Evolutionary conservation across 257 asterid species (phyloP).

Genomic region (Solanum pinnatisectum): DNA sequence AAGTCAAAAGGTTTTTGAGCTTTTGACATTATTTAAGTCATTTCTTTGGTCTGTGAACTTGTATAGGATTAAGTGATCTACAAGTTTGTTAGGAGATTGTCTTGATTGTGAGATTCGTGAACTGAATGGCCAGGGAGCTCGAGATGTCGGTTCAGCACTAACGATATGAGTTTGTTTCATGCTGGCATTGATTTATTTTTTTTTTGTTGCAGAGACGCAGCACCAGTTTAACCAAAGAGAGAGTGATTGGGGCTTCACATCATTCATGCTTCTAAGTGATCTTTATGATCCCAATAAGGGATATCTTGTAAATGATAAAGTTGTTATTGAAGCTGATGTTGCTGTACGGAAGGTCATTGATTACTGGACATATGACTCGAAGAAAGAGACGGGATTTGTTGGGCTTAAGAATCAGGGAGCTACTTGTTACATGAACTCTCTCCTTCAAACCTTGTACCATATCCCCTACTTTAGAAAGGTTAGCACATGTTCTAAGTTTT

Average conservation of each 20-base stretch:
- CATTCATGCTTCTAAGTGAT: slow-evolving; percentile 93
- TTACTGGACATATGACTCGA: slow-evolving; percentile 93
- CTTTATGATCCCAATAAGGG: slow-evolving; percentile 90
- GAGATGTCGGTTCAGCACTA: not conserved
- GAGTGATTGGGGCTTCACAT: slow-evolving; percentile 98
- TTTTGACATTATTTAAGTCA: not conserved
- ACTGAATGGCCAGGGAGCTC: not conserved
- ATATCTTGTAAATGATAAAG: slow-evolving; percentile 72
- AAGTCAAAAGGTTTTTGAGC: not conserved
- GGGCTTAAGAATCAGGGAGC: slow-evolving; percentile 99
- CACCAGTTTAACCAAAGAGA: slow-evolving; percentile 95
- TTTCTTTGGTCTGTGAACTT: not conserved
- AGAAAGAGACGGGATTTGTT: slow-evolving; percentile 94
- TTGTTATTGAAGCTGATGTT: slow-evolving; percentile 89
- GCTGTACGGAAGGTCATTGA: slow-evolving; percentile 90
- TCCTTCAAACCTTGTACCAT: slow-evolving; percentile 90
- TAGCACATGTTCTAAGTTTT: slow-evolving; percentile 6
- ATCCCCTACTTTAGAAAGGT: slow-evolving; percentile 98
- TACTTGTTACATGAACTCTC: slow-evolving; percentile 97
- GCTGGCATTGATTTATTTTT: not conserved
- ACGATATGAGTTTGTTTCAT: not conserved
- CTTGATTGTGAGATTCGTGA: not conserved
- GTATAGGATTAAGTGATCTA: not conserved
- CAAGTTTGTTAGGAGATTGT: not conserved
- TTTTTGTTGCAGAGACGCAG: slow-evolving; percentile 62